phyloP scores from a whole-genome alignment of 108 stramenopile genomes.

The Nitzschia sp. region DNA sequence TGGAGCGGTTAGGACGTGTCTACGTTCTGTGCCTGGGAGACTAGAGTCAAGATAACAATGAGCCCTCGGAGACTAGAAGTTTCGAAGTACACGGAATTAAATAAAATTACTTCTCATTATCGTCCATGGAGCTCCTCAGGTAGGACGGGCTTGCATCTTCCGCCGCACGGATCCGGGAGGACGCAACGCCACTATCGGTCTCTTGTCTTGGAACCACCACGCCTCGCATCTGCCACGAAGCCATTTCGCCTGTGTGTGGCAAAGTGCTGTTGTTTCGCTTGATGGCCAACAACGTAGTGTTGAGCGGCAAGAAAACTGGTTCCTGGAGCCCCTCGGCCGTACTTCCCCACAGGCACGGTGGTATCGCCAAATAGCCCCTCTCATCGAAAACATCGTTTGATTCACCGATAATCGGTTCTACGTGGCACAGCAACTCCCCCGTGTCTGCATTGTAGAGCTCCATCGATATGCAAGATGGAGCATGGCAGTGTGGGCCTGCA shows the following conservation, averaged over 20 bases:
- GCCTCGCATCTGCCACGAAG: slow-evolving; percentile 53
- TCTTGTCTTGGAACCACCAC: slow-evolving; percentile 24
- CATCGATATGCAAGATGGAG: slow-evolving; percentile 43
- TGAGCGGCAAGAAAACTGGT: slow-evolving; percentile 22
- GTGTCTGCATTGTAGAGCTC: slow-evolving; percentile 55
- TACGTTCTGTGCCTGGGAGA: slow-evolving; percentile 83
- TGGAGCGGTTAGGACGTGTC: slow-evolving; percentile 83
- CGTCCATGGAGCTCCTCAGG: too few species aligned
- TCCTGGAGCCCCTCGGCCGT: slow-evolving; percentile 8
- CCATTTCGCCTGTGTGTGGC: slow-evolving; percentile 49
- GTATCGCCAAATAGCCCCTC: slow-evolving; percentile 31
- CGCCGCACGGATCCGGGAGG: too few species aligned
- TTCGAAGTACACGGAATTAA: neutral
- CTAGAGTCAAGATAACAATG: neutral
- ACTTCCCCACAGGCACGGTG: slow-evolving; percentile 31
- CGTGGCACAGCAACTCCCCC: slow-evolving; percentile 33
- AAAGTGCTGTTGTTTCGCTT: slow-evolving; percentile 45
- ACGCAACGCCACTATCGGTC: too few species aligned
- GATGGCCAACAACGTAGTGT: slow-evolving; percentile 41
- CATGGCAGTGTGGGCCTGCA: slow-evolving; percentile 48
- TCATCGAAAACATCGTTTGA: slow-evolving; percentile 21
- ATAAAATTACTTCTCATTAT: neutral
- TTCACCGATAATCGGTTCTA: slow-evolving; percentile 27
- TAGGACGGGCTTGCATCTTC: too few species aligned
- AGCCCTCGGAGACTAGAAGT: neutral